Conservation (phyloP, 768 basidiomycete species). For the Boletus subparvulus region DNA sequence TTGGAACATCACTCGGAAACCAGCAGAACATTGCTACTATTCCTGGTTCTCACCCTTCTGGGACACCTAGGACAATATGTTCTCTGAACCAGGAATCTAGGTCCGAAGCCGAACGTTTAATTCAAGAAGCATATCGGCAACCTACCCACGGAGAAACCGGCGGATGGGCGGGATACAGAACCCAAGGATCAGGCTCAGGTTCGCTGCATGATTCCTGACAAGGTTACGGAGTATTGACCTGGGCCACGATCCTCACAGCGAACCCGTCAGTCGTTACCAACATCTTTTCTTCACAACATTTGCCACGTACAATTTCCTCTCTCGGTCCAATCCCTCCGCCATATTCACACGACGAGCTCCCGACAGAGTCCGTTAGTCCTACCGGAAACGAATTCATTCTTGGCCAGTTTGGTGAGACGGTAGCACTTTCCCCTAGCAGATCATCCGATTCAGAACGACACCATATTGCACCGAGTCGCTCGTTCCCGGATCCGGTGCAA, state of each 20-base stretch:
- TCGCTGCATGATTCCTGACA: slow-evolving; percentile 1
- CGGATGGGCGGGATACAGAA: slow-evolving; percentile 4
- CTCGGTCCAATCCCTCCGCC: neutral
- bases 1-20: neutral
- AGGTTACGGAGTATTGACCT: neutral
- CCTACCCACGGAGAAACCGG: slow-evolving; percentile 6
- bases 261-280: neutral
- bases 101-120: neutral
- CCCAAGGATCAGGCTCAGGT: slow-evolving; percentile 18
- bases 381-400: neutral
- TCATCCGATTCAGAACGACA: neutral
- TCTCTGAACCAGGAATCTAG: slow-evolving; percentile 4
- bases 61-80: neutral
- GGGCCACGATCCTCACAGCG: neutral
- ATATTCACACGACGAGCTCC: slow-evolving; percentile 4
- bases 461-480: neutral
- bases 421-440: neutral
- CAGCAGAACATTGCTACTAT: neutral
- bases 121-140: slow-evolving; percentile 5
- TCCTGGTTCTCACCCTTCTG: slow-evolving; percentile 5
- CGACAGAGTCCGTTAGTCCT: neutral
- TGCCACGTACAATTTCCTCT: neutral
- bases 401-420: neutral
- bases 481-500: neutral
- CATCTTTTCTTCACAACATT: slow-evolving; percentile 5